A percentile compares a stretch with the other conserved stretches of the same genome.
These are phyloP conservation scores for Pichia sp. DNA, from an alignment of 1,139 yeast genomes.

Conservation along the genomic window DNA sequence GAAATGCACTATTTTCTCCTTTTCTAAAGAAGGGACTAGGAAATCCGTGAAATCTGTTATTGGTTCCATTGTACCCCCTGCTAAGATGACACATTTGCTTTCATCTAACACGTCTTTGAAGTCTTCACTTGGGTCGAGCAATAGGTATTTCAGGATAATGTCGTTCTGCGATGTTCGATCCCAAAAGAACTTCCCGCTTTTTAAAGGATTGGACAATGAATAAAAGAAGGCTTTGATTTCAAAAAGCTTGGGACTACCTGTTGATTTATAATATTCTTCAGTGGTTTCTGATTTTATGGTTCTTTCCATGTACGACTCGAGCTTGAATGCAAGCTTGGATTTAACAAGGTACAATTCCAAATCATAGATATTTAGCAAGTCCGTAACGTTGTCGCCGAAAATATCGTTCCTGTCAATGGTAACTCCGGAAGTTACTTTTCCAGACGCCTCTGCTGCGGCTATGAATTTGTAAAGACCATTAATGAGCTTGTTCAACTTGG, in stretches of 20 bases:
- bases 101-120: conserved; percentile 64
- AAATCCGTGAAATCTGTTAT: conserved; percentile 60
- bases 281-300: conserved; percentile 16
- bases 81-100: conserved; percentile 68
- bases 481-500: conserved; percentile 60
- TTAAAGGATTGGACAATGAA: conserved; percentile 66
- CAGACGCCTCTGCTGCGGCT: conserved; percentile 27
- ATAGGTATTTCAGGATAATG: conserved; percentile 56
- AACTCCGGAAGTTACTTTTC: conserved; percentile 46
- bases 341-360: conserved; percentile 58
- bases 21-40: conserved; percentile 57
- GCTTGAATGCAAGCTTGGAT: conserved; percentile 79
- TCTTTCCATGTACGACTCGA: conserved; percentile 64
- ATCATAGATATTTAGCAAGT: conserved; percentile 64
- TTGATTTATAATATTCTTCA: conserved; percentile 14
- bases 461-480: conserved; percentile 48
- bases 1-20: conserved; percentile 46
- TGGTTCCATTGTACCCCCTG: conserved; percentile 98
- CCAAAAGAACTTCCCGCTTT: conserved; percentile 79
- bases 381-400: conserved; percentile 59
- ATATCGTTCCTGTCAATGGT: conserved; percentile 51
- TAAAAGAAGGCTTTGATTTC: conserved; percentile 62
- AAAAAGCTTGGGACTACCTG: conserved; percentile 57
- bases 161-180: conserved; percentile 35
- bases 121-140: conserved; percentile 73